phyloP scores from a whole-genome alignment of 169 alveolate species.

The Plasmodium cynomolgi region DNA sequence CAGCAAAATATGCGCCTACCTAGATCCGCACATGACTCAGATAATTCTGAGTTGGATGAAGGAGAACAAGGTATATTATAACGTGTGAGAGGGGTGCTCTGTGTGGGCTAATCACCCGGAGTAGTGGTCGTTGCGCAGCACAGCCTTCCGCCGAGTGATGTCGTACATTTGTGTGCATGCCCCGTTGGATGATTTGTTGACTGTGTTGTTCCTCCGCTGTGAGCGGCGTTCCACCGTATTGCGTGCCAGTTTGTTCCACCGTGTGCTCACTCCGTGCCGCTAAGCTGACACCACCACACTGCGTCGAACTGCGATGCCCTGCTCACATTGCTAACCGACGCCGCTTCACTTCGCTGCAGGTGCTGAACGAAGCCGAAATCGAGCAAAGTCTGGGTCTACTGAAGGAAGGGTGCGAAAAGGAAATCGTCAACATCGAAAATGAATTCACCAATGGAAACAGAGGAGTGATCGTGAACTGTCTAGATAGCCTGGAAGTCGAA shows the following conservation, averaged over 20 bases:
- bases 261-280: not conserved
- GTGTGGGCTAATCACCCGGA: not conserved
- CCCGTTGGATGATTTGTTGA: not conserved
- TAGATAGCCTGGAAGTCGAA: conserved; percentile 54
- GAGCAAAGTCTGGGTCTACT: conserved; percentile 38
- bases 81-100: conserved; percentile 5
- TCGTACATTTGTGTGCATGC: not conserved
- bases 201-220: not conserved
- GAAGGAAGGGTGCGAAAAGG: conserved; percentile 57
- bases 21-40: conserved; percentile 84
- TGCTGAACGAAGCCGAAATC: conserved; percentile 75
- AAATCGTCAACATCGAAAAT: conserved; percentile 38
- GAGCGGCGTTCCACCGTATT: too few relatives aligned
- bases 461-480: conserved; percentile 56
- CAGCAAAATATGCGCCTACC: conserved; percentile 75
- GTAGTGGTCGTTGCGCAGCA: not conserved
- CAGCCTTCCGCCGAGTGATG: not conserved
- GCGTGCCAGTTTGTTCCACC: not conserved
- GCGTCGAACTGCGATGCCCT: not conserved
- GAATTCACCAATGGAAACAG: conserved; percentile 69
- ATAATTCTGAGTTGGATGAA: conserved; percentile 82
- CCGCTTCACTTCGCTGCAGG: conserved; percentile 8
- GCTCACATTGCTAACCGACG: not conserved
- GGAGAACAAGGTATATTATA: conserved; percentile 74
- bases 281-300: not conserved